Evolutionary conservation across 2,329 filamentous ascomycete genomes (phyloP), one percentile per base, ranked within the genome.

Genomic region (Ophiocordyceps sinensis): DNA sequence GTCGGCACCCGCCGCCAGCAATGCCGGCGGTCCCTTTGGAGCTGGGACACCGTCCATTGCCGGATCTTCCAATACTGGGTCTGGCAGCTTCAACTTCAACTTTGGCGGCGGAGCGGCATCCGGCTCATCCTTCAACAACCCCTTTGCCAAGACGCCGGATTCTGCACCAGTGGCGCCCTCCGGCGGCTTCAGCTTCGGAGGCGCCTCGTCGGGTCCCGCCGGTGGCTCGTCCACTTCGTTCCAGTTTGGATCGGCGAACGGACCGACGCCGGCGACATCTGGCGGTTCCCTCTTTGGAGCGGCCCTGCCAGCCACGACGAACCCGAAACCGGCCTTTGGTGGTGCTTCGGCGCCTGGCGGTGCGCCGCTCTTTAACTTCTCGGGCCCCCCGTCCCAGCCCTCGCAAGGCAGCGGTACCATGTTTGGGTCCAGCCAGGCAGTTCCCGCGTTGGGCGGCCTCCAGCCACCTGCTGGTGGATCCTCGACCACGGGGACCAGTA

Each of bases 401-500:
- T 43, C 52, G 42, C 56, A 56, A 45, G 51, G 46, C 41, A 48
- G 47, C 40, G 49, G 55, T 45, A 49, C 52, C 38, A 43, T 50
- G 39, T 61, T 61, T 48, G 59, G 59, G 51, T 57, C 56, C 46
- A 55, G 48, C 46, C 54, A 57, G 47, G 47, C 57, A 45, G 54
- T 54, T 42, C 51, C 60, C 41, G 51, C 55, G 44, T 64, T 64
- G 48, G 53, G 53, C 49, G 57, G 55, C 53, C 59, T 66, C 49
- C 61, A 64, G 53, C 60, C 62, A 45, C 63, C 62, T 45, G 55
- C 54, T 53, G 61, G 59, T 55, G 64, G 63, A 44, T 58, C 59
- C 40, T 65, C 64, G 46, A 65, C 62, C 53, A 65, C 63, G 46
- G 64, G 64, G 56, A 66, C 64, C 49, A 66, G 62, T 65, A 65